phyloP scores from a whole-genome alignment of 164 flowering plant species.

The Magnolia changhungtana region DNA sequence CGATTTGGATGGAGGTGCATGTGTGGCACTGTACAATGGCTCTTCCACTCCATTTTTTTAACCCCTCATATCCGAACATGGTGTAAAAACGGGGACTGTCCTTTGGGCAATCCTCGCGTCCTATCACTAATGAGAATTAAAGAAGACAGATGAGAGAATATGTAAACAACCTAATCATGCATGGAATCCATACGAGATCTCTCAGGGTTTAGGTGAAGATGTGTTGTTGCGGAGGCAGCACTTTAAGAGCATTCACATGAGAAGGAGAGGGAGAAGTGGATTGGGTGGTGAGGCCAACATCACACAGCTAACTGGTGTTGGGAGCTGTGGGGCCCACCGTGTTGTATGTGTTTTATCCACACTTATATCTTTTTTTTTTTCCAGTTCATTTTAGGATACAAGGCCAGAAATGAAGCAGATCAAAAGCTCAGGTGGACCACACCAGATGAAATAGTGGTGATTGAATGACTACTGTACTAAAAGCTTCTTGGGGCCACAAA shows the following conservation, averaged over 20 bases:
- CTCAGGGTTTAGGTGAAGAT: conserved; percentile 8
- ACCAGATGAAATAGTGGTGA: too few species aligned
- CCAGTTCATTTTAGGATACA: too few species aligned
- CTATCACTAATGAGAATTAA: not conserved
- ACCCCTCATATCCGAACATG: not conserved
- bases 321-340: too few species aligned
- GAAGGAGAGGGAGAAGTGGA: too few species aligned
- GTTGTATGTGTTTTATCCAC: too few species aligned
- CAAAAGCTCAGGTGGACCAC: too few species aligned
- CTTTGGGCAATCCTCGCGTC: conserved; percentile 8
- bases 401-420: too few species aligned
- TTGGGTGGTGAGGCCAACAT: too few species aligned
- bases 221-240: conserved; percentile 11
- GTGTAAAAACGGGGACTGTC: not conserved
- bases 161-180: conserved; percentile 6
- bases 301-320: too few species aligned
- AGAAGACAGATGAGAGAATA: conserved; percentile 5
- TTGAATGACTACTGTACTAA: too few species aligned
- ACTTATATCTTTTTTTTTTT: too few species aligned
- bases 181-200: conserved; percentile 2
- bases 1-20: not conserved
- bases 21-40: not conserved
- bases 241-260: not conserved
- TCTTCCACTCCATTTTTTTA: not conserved
- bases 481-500: too few species aligned